Evolutionary conservation across 345 rosid genomes (phyloP).

Genomic region (Lumnitzera racemosa): DNA sequence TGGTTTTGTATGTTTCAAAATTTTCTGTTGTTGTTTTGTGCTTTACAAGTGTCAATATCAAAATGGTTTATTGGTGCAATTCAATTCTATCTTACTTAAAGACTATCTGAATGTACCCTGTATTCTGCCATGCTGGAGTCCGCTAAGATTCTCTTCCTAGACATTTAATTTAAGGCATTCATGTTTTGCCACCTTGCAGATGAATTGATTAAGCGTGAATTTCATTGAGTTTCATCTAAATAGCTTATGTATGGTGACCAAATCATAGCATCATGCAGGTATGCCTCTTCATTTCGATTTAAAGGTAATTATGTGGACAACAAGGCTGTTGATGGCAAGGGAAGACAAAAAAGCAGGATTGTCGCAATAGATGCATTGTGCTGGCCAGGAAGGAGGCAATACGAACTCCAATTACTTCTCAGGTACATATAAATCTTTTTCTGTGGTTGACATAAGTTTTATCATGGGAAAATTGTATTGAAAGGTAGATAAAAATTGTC

Average conservation of each 20-base stretch:
- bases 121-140: too few relatives aligned
- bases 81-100: neutral
- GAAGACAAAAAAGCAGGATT: conserved; percentile 60
- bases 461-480: neutral
- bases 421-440: conserved; percentile 40
- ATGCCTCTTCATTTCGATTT: conserved; percentile 89
- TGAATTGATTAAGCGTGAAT: too few relatives aligned
- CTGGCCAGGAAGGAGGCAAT: conserved; percentile 57
- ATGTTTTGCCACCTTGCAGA: neutral
- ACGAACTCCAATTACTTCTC: conserved; percentile 33
- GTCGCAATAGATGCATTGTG: conserved; percentile 83
- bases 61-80: neutral
- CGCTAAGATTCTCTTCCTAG: too few relatives aligned
- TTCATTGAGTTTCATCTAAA: conserved; percentile 6
- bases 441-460: neutral
- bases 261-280: conserved; percentile 36
- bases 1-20: neutral
- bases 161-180: neutral
- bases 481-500: neutral
- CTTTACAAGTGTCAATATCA: neutral
- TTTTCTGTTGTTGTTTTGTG: neutral
- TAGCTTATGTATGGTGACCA: conserved; percentile 9
- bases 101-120: too few relatives aligned
- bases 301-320: conserved; percentile 68
- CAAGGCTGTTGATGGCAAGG: conserved; percentile 42